Conservation (phyloP, 1,284 basidiomycete genomes). For the Austropuccinia psidii region DNA sequence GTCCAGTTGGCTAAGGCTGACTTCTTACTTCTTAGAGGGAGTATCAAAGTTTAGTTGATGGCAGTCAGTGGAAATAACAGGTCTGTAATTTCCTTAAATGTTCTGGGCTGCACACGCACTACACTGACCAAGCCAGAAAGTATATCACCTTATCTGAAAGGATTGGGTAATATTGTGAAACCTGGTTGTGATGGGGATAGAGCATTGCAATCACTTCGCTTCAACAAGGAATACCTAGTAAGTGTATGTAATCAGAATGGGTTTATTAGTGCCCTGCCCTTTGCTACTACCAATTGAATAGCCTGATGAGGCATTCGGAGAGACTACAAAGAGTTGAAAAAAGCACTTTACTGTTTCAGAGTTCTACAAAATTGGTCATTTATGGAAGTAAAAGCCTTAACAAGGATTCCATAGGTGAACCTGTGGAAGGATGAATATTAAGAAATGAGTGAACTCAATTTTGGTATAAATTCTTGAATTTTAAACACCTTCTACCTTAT, state of each 20-base stretch:
- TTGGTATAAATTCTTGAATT: too few relatives aligned
- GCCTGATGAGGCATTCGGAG: neutral
- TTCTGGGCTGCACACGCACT: constrained; percentile 55
- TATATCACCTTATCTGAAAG: constrained; percentile 56
- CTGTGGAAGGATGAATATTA: too few relatives aligned
- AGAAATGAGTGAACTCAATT: too few relatives aligned
- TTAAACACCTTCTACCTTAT: too few relatives aligned
- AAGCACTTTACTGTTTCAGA: neutral
- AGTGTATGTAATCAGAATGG: constrained; percentile 59
- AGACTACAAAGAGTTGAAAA: neutral
- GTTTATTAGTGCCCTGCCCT: constrained; percentile 60
- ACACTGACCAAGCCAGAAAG: constrained; percentile 56
- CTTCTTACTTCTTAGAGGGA: constrained; percentile 55
- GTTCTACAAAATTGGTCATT: too few relatives aligned
- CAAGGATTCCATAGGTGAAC: too few relatives aligned
- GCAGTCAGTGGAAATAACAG: constrained; percentile 55
- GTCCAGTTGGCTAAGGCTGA: constrained; percentile 54
- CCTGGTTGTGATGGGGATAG: constrained; percentile 58
- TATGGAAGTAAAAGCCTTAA: too few relatives aligned
- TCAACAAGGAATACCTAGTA: constrained; percentile 61
- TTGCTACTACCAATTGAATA: constrained; percentile 58
- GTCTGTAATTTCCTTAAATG: constrained; percentile 50
- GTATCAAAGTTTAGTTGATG: constrained; percentile 54
- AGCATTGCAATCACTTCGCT: constrained; percentile 60
- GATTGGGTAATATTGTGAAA: constrained; percentile 59